Conservation (phyloP, 176 grass and related monocot species). For the sorghum (Sorghum bicolor) region DNA sequence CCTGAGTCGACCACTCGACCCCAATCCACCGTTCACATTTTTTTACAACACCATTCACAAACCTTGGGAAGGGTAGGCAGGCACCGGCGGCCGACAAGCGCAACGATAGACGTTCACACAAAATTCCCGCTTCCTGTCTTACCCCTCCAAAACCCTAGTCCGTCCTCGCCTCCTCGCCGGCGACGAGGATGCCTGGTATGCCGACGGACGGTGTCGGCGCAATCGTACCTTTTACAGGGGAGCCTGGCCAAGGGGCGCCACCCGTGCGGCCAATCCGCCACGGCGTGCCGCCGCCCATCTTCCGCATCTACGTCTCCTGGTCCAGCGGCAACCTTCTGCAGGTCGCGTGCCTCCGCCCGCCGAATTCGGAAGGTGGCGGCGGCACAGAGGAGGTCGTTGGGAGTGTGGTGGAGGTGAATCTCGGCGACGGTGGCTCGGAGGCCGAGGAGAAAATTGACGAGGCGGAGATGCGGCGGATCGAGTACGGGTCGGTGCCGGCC, state of each 20-base stretch:
- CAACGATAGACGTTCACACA: background rate
- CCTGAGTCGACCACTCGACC: too few species aligned
- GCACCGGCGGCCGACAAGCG: too few species aligned
- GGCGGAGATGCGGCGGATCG: conserved; percentile 71
- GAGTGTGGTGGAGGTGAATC: conserved; percentile 78
- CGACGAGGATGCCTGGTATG: conserved; percentile 71
- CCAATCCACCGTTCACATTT: too few species aligned
- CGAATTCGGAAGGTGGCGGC: conserved; percentile 1
- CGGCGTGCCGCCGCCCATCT: conserved; percentile 59
- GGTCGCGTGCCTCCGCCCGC: conserved; percentile 63
- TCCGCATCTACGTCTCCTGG: conserved; percentile 80
- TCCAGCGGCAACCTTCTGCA: conserved; percentile 84
- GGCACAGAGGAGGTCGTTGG: conserved; percentile 42
- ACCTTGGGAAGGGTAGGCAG: too few species aligned
- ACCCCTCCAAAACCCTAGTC: conserved; percentile 56
- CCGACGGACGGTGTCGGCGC: conserved; percentile 49
- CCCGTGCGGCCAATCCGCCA: conserved; percentile 58
- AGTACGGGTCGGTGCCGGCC: conserved; percentile 71
- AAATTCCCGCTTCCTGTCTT: background rate
- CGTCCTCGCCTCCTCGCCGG: background rate
- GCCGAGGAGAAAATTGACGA: conserved; percentile 58
- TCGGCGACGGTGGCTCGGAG: conserved; percentile 30
- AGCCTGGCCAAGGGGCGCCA: conserved; percentile 28
- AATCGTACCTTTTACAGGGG: conserved; percentile 62
- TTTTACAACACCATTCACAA: too few species aligned